Evolutionary conservation across 805 yeast species (phyloP), one percentile per base, ranked within the genome.

Genomic region (Yamadazyma insecticola): DNA sequence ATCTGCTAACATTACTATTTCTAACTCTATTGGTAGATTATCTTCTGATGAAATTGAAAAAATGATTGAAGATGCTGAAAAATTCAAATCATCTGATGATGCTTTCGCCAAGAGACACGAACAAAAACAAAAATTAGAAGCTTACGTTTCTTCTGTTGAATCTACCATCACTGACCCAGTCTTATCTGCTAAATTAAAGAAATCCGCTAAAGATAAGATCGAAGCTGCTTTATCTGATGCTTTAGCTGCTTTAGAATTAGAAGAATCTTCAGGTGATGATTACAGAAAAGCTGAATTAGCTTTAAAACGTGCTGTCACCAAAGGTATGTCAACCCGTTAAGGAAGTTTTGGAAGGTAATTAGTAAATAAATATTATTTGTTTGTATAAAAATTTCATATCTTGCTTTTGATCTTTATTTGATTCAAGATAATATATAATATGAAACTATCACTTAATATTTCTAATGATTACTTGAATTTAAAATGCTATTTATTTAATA

Each of bases 41-140:
- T 65, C 71, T 22, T 56, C 69, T 45, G 71, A 64, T 39, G 71
- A 65, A 57, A 65, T 65, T 48, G 71, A 65, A 57, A 59, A 64
- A 60, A 65, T 65, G 71, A 64, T 65, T 48, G 47, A 51, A 42
- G 71, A 65, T 50, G 71, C 71, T 48, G 71, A 65, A 55, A 65
- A 65, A 52, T 65, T 88, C 95, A 90, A 90, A 87, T 76, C 90
- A 61, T 85, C 95, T 56, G 98, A 90, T 72, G 97, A 90, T 65
- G 96, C 95, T 58, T 92, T 90, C 84, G 94, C 97, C 72, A 90
- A 89, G 89, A 83, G 83, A 68, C 97, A 90, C 76, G 97, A 92
- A 80, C 92, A 95, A 64, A 90, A 89, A 78, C 97, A 90, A 77
- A 89, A 88, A 78, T 83, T 90, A 67, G 98, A 90, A 79, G 87